Evolutionary conservation across 208 protist genomes (phyloP).

Genomic region (Leishmania aethiopica): DNA sequence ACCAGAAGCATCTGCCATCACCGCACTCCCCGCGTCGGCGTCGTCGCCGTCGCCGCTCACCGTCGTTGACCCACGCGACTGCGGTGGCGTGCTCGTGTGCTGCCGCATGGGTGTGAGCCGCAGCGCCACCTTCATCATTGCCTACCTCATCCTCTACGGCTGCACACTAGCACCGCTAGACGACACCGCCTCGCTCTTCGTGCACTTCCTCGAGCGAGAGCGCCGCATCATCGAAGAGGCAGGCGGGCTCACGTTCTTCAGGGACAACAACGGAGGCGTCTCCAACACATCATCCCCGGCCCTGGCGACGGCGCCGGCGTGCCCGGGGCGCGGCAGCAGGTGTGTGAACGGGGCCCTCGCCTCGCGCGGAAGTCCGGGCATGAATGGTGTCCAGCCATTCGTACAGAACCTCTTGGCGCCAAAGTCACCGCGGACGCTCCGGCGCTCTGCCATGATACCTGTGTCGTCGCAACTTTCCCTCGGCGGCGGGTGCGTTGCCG

Average conservation of each 20-base stretch:
- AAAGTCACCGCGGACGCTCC: not conserved
- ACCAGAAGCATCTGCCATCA: not conserved
- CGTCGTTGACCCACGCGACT: constrained; percentile 35
- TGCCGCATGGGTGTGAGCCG: constrained; percentile 86
- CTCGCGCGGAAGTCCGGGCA: not conserved
- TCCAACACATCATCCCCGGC: not conserved
- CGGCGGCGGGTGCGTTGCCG: not conserved
- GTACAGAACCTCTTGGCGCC: not conserved
- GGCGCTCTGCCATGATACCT: constrained; percentile 8
- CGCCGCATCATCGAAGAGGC: constrained; percentile 20
- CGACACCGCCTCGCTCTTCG: constrained; percentile 28
- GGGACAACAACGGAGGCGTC: not conserved
- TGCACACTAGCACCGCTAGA: constrained; percentile 29
- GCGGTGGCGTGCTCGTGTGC: constrained; percentile 78
- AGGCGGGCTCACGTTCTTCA: constrained; percentile 11
- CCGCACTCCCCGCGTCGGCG: not conserved
- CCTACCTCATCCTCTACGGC: constrained; percentile 85
- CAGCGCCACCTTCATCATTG: constrained; percentile 75
- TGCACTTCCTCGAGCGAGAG: constrained; percentile 24
- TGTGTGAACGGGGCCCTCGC: not conserved
- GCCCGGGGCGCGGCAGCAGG: not conserved
- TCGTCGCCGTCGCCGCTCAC: not conserved
- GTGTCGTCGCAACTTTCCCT: constrained; percentile 5
- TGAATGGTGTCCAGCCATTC: not conserved
- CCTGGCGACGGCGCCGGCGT: not conserved